Conservation (phyloP, 1,284 basidiomycete genomes). For the Ceratobasidium sp. region DNA sequence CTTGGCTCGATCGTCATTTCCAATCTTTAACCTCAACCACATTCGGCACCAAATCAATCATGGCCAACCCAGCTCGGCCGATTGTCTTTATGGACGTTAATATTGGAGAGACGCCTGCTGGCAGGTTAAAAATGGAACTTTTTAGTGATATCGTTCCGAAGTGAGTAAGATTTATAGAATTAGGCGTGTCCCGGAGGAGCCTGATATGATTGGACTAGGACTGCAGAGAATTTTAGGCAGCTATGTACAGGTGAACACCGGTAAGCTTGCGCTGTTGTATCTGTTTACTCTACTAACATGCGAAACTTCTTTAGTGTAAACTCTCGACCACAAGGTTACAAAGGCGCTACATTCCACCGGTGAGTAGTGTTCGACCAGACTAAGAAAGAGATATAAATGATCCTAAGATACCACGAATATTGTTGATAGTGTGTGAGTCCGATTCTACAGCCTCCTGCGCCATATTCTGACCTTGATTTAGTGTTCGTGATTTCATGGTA, state of each 20-base stretch:
- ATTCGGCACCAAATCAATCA: not conserved
- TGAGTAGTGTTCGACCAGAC: conserved; percentile 57
- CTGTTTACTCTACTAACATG: not conserved
- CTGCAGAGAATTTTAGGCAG: conserved; percentile 97
- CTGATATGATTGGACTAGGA: conserved; percentile 65
- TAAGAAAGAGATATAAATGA: no score
- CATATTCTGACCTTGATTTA: conserved; percentile 20
- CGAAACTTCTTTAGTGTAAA: conserved; percentile 71
- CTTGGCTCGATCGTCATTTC: not conserved
- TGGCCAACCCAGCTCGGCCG: conserved; percentile 67
- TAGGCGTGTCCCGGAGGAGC: not conserved
- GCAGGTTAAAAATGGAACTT: conserved; percentile 95
- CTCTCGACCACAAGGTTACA: conserved; percentile 89
- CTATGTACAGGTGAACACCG: conserved; percentile 96
- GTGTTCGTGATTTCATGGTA: conserved; percentile 72
- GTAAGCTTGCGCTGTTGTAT: conserved; percentile 60
- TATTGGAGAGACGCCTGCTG: conserved; percentile 95
- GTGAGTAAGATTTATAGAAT: conserved; percentile 61
- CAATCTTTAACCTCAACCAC: not conserved
- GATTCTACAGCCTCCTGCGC: conserved; percentile 57
- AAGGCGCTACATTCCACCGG: conserved; percentile 92
- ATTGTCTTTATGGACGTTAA: conserved; percentile 97
- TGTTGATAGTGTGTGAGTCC: conserved; percentile 67
- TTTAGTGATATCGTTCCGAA: conserved; percentile 94
- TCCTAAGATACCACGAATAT: not conserved